Conservation (phyloP, 2,329 filamentous ascomycete genomes). For the Pestalotiopsis sp. region DNA sequence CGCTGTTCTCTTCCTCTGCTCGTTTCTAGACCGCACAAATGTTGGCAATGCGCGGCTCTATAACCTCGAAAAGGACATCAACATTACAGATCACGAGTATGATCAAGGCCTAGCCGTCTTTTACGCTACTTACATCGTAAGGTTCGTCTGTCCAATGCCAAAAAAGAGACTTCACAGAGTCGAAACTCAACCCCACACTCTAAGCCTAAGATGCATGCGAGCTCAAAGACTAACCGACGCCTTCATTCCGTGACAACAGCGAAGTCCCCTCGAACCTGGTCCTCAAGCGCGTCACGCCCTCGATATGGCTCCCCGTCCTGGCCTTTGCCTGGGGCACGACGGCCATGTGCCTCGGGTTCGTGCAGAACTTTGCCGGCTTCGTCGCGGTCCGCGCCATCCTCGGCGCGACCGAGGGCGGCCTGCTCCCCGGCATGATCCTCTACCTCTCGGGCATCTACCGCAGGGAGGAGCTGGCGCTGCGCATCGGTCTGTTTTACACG, state of each 20-base stretch:
- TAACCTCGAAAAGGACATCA: slow-evolving; percentile 59
- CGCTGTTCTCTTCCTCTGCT: slow-evolving; percentile 67
- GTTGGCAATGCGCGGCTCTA: slow-evolving; percentile 72
- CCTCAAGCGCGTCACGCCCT: slow-evolving; percentile 62
- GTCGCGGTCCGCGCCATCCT: slow-evolving; percentile 63
- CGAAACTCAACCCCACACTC: neutral
- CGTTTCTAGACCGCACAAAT: slow-evolving; percentile 70
- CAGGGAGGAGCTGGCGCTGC: slow-evolving; percentile 59
- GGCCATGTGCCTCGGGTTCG: slow-evolving; percentile 59
- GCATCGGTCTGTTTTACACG: slow-evolving; percentile 71
- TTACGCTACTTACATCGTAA: slow-evolving; percentile 66
- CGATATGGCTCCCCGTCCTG: slow-evolving; percentile 61
- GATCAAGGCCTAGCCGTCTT: slow-evolving; percentile 66
- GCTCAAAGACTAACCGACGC: neutral
- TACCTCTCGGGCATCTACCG: slow-evolving; percentile 68
- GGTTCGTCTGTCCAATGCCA: slow-evolving; percentile 35
- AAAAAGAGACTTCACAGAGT: neutral
- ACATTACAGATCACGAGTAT: slow-evolving; percentile 64
- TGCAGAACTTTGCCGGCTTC: slow-evolving; percentile 57
- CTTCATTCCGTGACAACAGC: slow-evolving; percentile 33
- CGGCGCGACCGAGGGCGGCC: slow-evolving; percentile 65
- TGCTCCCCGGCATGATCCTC: slow-evolving; percentile 69
- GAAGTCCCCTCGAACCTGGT: slow-evolving; percentile 68
- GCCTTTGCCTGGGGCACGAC: slow-evolving; percentile 61
- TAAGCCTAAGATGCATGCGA: neutral